These are phyloP conservation scores for Didymella keratinophila DNA, from an alignment of 2,329 filamentous ascomycete genomes.

Conservation along the genomic window DNA sequence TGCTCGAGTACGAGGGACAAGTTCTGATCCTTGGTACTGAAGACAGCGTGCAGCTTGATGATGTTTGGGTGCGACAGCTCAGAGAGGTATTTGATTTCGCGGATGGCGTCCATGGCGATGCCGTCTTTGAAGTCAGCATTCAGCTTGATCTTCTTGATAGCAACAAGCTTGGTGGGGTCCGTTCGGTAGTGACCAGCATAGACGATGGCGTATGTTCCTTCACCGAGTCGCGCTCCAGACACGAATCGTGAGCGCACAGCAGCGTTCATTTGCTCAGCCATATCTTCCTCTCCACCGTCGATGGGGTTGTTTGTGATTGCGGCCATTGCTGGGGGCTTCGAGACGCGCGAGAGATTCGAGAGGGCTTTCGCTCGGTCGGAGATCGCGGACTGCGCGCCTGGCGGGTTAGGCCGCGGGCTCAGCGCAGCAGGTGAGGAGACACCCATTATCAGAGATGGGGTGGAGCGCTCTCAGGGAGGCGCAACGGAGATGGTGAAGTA, in stretches of 20 bases:
- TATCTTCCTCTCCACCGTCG: constrained; percentile 43
- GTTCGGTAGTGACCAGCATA: constrained; percentile 82
- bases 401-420: constrained; percentile 39
- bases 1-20: constrained; percentile 95
- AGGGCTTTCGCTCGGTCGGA: constrained; percentile 44
- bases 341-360: constrained; percentile 40
- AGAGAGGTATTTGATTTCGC: constrained; percentile 94
- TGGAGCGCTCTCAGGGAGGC: constrained; percentile 8
- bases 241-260: constrained; percentile 80
- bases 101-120: constrained; percentile 91
- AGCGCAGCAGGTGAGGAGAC: constrained; percentile 36
- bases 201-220: constrained; percentile 96
- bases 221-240: constrained; percentile 90
- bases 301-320: constrained; percentile 27
- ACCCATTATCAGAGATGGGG: constrained; percentile 28
- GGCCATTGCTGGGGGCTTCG: constrained; percentile 26
- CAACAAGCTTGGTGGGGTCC: constrained; percentile 78
- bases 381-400: constrained; percentile 26
- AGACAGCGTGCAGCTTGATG: constrained; percentile 89
- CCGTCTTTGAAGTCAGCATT: constrained; percentile 88
- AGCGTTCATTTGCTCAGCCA: constrained; percentile 59
- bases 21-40: constrained; percentile 95
- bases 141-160: constrained; percentile 92
- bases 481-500: constrained; percentile 1
- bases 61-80: constrained; percentile 96